These are phyloP conservation scores for Boehmeria nivea DNA, from an alignment of 306 rosid species.

Conservation along the genomic window DNA sequence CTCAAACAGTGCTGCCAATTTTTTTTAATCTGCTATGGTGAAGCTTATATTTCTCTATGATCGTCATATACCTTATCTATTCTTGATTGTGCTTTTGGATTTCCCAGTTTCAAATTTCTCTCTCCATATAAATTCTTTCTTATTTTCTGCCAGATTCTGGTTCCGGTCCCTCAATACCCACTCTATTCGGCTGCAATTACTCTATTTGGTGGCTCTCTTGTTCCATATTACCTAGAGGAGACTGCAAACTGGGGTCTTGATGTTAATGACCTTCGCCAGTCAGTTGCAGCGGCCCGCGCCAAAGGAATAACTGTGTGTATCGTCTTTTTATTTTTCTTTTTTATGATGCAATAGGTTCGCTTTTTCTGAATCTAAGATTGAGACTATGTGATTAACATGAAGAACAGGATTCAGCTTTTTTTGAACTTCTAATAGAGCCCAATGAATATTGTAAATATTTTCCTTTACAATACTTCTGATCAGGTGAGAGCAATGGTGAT, in stretches of 20 bases:
- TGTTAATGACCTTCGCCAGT: slow-evolving; percentile 56
- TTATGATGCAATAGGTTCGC: no score
- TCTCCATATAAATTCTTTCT: neutral
- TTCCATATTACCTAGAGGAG: slow-evolving; percentile 98
- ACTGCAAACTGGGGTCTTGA: slow-evolving; percentile 99
- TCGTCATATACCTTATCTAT: slow-evolving; percentile 4
- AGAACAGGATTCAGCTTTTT: no score
- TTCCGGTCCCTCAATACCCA: slow-evolving; percentile 99
- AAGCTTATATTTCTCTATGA: neutral
- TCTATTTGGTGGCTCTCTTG: slow-evolving; percentile 85
- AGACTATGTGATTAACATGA: no score
- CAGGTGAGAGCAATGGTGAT: slow-evolving; percentile 99
- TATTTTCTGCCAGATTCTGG: slow-evolving; percentile 64
- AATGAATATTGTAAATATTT: no score
- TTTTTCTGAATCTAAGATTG: no score
- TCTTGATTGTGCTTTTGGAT: slow-evolving; percentile 4
- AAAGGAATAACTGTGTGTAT: slow-evolving; percentile 73
- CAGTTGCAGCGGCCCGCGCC: slow-evolving; percentile 67
- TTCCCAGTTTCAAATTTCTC: no score
- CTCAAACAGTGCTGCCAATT: neutral
- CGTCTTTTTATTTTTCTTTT: slow-evolving; percentile 15
- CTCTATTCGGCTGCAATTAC: slow-evolving; percentile 94
- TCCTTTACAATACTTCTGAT: no score
- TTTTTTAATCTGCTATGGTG: neutral
- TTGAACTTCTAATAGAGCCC: no score